Percentiles rank a stretch among this genome's conserved stretches.
These are phyloP conservation scores for Narthecium ossifragum DNA, from an alignment of 106 monocot species.

Conservation along the genomic window DNA sequence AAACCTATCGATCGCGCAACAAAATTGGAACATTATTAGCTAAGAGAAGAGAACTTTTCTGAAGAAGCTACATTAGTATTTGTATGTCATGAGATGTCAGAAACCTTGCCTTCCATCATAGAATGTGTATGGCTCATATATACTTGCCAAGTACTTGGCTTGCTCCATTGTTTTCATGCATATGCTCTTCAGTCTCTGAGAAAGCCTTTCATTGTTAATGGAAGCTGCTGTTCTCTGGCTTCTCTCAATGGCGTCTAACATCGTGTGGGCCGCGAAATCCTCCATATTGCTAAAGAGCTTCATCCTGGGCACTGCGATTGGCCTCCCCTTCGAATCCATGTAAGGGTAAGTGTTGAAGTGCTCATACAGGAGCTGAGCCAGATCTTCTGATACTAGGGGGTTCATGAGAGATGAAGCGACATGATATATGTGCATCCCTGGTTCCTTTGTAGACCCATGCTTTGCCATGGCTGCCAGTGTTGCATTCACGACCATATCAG, in stretches of 20 bases:
- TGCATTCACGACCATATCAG: constrained; percentile 92
- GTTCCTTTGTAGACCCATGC: constrained; percentile 33
- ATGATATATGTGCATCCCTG: constrained; percentile 70
- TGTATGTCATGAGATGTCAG: not conserved
- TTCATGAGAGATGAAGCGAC: constrained; percentile 70
- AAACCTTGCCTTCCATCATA: constrained; percentile 64
- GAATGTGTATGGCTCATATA: constrained; percentile 86
- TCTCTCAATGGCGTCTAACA: constrained; percentile 22
- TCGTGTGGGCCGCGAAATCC: constrained; percentile 44
- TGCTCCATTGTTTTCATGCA: constrained; percentile 60
- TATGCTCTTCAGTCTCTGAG: constrained; percentile 30
- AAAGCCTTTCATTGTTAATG: constrained; percentile 20
- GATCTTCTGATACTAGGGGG: constrained; percentile 51
- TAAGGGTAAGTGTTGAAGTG: constrained; percentile 52
- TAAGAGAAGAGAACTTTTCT: not conserved
- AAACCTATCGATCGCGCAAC: constrained; percentile 24
- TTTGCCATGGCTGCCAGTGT: constrained; percentile 78
- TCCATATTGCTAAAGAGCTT: constrained; percentile 51
- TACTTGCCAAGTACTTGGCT: constrained; percentile 56
- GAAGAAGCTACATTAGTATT: not conserved
- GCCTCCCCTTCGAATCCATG: constrained; percentile 46
- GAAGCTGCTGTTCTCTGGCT: not conserved
- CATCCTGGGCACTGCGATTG: constrained; percentile 40
- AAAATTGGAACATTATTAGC: not conserved
- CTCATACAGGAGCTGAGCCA: constrained; percentile 36